These are phyloP conservation scores for Quercus mongolica DNA, from an alignment of 306 rosid genomes.

Conservation along the genomic window DNA sequence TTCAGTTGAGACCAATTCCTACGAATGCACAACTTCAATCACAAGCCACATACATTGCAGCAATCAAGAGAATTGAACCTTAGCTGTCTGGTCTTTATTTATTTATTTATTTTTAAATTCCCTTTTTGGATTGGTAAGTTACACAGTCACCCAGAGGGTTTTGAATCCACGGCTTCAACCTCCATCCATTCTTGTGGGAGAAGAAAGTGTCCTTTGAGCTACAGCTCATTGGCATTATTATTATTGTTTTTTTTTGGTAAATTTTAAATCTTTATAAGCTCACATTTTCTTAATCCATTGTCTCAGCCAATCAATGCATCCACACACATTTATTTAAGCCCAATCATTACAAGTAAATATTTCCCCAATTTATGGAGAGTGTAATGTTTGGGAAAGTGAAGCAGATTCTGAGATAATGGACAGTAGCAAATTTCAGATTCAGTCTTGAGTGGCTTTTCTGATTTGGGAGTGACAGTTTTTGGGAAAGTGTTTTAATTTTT, in stretches of 20 bases:
- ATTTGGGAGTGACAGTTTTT: background rate
- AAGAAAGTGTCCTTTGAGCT: background rate
- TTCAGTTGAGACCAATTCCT: background rate
- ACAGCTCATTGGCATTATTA: background rate
- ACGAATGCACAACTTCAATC: background rate
- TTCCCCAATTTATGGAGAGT: background rate
- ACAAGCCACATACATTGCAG: too few relatives aligned
- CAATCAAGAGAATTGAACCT: background rate
- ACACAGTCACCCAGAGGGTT: too few relatives aligned
- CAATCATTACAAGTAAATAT: background rate
- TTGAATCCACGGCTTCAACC: too few relatives aligned
- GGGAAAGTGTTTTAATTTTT: background rate
- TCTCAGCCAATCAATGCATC: background rate
- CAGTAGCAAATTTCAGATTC: background rate
- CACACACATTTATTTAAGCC: background rate
- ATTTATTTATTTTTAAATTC: background rate
- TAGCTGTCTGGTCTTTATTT: background rate
- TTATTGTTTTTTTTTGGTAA: too few relatives aligned
- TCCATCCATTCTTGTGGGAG: too few relatives aligned
- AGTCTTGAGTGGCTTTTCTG: background rate
- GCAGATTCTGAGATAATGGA: background rate
- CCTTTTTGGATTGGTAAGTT: too few relatives aligned
- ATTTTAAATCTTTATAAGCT: background rate
- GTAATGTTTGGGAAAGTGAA: background rate
- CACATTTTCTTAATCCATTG: background rate